Evolutionary conservation across 2,329 filamentous ascomycete species (phyloP).

Genomic region (Verticillium tricorpus): DNA sequence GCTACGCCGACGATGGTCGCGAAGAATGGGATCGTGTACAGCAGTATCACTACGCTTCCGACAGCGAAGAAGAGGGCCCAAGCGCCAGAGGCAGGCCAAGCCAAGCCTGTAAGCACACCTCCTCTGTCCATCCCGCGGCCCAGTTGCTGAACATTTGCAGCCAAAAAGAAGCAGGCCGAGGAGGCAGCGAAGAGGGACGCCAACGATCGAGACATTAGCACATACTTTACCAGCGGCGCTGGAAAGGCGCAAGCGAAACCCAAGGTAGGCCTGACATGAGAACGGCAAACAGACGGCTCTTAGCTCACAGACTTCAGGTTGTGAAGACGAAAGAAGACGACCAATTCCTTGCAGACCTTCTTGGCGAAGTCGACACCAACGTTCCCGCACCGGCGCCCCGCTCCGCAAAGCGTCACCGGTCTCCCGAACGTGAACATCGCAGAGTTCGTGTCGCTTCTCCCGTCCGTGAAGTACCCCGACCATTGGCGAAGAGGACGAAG

Average conservation of each 20-base stretch:
- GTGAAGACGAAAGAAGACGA: conserved; percentile 82
- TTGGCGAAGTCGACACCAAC: conserved; percentile 85
- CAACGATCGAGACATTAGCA: conserved; percentile 86
- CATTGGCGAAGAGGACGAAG: conserved; percentile 52
- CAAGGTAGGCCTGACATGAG: conserved; percentile 55
- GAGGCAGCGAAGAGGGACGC: conserved; percentile 81
- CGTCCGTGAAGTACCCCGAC: conserved; percentile 50
- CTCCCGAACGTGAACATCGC: conserved; percentile 60
- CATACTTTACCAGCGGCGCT: conserved; percentile 83
- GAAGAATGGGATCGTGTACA: conserved; percentile 84
- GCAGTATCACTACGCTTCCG: conserved; percentile 62
- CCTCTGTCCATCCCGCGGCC: background rate
- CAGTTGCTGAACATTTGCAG: conserved; percentile 34
- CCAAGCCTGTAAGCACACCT: conserved; percentile 41
- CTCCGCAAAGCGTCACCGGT: conserved; percentile 60
- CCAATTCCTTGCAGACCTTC: conserved; percentile 77
- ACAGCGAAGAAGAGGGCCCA: conserved; percentile 63
- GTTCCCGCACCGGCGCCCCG: conserved; percentile 49
- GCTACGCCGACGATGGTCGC: conserved; percentile 92
- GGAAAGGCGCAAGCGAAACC: conserved; percentile 65
- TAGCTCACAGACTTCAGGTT: conserved; percentile 40
- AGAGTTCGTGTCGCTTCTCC: conserved; percentile 80
- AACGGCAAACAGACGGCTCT: background rate
- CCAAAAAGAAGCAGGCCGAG: conserved; percentile 83
- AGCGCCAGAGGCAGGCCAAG: conserved; percentile 37